Conservation (phyloP, 2,329 filamentous ascomycete species). For the Parascedosporium putredinis region DNA sequence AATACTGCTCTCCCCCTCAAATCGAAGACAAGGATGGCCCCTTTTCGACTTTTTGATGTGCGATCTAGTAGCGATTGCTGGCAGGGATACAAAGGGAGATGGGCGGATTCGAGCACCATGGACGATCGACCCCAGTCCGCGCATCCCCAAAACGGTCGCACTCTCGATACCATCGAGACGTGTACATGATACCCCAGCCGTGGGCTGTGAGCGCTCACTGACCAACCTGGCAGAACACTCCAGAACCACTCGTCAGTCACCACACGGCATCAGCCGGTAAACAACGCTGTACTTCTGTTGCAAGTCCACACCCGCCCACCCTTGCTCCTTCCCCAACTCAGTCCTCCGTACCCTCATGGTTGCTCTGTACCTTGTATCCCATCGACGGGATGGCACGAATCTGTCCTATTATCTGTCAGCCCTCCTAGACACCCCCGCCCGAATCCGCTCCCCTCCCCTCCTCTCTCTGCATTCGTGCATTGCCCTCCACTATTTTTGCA, state of each 20-base stretch:
- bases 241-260: constrained; percentile 4
- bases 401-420: constrained; percentile 1
- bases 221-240: background rate
- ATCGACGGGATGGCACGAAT: too few species aligned
- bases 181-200: constrained; percentile 1
- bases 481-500: constrained; percentile 1
- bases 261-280: constrained; percentile 4
- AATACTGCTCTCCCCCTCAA: too few species aligned
- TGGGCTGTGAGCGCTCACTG: background rate
- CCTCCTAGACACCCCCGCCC: background rate
- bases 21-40: too few species aligned
- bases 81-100: background rate
- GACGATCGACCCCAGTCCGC: background rate
- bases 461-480: background rate
- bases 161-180: background rate
- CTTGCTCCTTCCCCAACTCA: background rate
- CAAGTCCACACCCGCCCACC: background rate
- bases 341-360: background rate
- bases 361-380: background rate
- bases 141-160: background rate
- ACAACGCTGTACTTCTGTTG: background rate
- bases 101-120: background rate
- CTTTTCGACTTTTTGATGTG: background rate
- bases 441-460: background rate
- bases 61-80: too few species aligned